These are phyloP conservation scores for Pythium rishiriense DNA, from an alignment of 352 stramenopile species.

Conservation along the genomic window DNA sequence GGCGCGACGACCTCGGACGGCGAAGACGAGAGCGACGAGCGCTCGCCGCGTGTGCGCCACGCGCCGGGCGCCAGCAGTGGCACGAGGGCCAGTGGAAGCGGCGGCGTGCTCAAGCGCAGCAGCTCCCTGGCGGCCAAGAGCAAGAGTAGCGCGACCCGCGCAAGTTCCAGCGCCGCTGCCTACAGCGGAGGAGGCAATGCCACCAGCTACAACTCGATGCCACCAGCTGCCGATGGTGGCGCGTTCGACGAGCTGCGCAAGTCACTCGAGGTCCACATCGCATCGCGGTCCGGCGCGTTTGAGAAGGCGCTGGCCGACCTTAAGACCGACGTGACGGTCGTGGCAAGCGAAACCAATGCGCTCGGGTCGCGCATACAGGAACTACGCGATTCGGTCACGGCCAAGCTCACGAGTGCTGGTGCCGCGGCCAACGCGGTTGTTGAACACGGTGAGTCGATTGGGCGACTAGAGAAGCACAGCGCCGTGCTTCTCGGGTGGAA, in stretches of 20 bases:
- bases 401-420: conserved; percentile 32
- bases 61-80: background rate
- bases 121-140: conserved; percentile 16
- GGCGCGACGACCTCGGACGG: conserved; percentile 5
- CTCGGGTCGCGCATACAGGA: conserved; percentile 50
- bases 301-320: conserved; percentile 72
- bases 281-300: conserved; percentile 46
- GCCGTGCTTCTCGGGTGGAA: conserved; percentile 61
- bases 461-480: conserved; percentile 74
- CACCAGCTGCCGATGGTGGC: background rate
- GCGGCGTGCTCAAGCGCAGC: conserved; percentile 6
- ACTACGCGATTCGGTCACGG: conserved; percentile 44
- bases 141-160: conserved; percentile 4
- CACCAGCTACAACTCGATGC: background rate
- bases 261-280: conserved; percentile 66
- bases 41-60: conserved; percentile 12
- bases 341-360: conserved; percentile 44
- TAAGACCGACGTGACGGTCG: conserved; percentile 52
- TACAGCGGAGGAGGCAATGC: background rate
- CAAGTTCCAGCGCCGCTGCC: background rate
- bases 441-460: conserved; percentile 55
- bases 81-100: conserved; percentile 7
- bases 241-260: conserved; percentile 35
- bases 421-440: conserved; percentile 37
- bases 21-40: conserved; percentile 18